Evolutionary conservation across 805 yeast species (phyloP), one percentile per base, ranked within the genome.

Genomic region (Sugiyamaella qingdaonensis): DNA sequence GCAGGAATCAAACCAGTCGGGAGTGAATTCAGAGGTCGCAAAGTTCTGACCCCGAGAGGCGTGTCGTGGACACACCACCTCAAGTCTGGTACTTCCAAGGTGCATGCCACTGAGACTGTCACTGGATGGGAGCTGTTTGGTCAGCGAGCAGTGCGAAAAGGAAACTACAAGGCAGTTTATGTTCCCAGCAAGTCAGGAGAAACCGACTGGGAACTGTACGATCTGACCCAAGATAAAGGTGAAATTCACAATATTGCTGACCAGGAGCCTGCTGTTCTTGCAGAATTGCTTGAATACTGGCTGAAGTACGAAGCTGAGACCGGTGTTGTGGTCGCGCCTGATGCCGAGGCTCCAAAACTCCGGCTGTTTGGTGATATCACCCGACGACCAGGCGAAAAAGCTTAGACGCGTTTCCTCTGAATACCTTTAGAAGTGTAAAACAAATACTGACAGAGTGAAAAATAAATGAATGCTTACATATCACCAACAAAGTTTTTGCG

Each of bases 121-220:
- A 33, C 53, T 9, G 84, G 84, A 0, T 79, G 84, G 84, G 84
- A 80, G 59, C 64, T 79, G 13, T 78, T 80, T 59, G 81, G 79
- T 1, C 83, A 79, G 57, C 79, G 76, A 50, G 84, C 84, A 0
- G 70, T 79, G 43, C 70, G 84, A 58, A 71, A 74, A 57, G 83
- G 83, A 4, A 48, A 62, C 2, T 78, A 66, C 58, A 80, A 80
- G 58, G 79, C 79, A 0, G 56, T 77, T 10, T 79, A 62, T 57
- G 71, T 79, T 52, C 81, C 84, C 7, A 47, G 53, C 13, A 48
- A 21, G 11, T 63, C 69, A 51, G 82, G 81, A 0, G 65, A 78
- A 5, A 76, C 71, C 13, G 62, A 73, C 59, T 76, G 84, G 84
- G 76, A 78, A 62, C 54, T 68, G 32, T 68, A 64, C 56, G 58